Evolutionary conservation across 352 stramenopile species (phyloP), one percentile per base, ranked within the genome.

Genomic region (Lagenidium sp.): DNA sequence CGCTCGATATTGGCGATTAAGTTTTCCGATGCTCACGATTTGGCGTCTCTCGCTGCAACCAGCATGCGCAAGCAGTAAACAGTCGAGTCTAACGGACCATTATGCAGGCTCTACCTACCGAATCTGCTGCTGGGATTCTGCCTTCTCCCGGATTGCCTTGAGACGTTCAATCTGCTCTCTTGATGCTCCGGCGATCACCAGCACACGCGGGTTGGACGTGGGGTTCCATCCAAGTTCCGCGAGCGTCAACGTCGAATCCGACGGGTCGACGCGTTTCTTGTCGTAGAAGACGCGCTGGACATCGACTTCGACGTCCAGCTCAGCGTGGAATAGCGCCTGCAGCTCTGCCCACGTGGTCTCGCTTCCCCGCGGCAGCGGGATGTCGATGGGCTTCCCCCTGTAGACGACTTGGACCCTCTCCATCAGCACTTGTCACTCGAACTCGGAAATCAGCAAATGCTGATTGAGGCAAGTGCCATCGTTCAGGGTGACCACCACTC

Each of bases 271-370:
- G 24, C 69, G 64, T 10, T 60, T 65, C 35, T 67, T 72, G 35
- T 67, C 59, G 47, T 80, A 59, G 51, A 87, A 82, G 23, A 81
- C 53, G 28, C 75, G 63, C 54, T 85, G 75, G 4, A 58, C 57
- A 4, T 85, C 75, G 11, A 10, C 30, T 3, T 59, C 32, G 0
- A 84, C 55, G 20, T 24, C 20, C 20, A 72, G 41, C 20, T 55
- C 31, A 6, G 28, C 18, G 31, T 59, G 52, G 10, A 87, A 47
- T 18, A 66, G 19, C 3, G 46, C 31, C 38, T 82, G 75, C 12
- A 81, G 32, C 28, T 78, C 41, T 13, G 21, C 56, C 10, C 71
- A 47, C 18, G 65, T 71, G 7, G 65, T 62, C 7, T 44, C 12
- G 1, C 19, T 21, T 8, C 40, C 50, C 10, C 47, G 28, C 0